Evolutionary conservation across 805 yeast species (phyloP), one percentile per base, ranked within the genome.

Genomic region (Candida khao-thaluensis): DNA sequence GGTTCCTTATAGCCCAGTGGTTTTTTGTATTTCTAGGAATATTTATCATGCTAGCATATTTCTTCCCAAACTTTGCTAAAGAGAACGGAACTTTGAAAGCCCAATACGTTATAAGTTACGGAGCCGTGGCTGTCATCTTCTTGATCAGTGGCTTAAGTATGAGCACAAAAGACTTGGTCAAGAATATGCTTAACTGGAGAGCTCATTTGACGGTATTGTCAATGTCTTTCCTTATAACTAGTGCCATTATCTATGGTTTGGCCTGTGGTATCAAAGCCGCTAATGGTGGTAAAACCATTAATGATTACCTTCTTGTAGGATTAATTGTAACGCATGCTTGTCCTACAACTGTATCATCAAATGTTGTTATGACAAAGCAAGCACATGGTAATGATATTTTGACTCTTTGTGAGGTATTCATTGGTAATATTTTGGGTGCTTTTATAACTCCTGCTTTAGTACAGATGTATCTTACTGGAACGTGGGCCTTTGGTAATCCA

Each of bases 321-420:
- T 60, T 89, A 42, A 76, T 89, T 14, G 83, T 87, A 32, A 85
- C 95, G 2, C 85, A 86, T 21, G 76, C 91, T 9, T 85, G 95
- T 58, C 96, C 96, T 20, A 89, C 96, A 7, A 89, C 96, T 0
- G 95, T 89, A 14, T 79, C 90, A 0, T 87, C 96, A 2, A 89
- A 89, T 56, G 96, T 89, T 20, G 90, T 89, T 20, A 89, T 89
- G 96, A 89, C 96, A 5, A 74, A 80, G 38, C 76, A 76, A 42
- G 95, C 96, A 0, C 80, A 82, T 48, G 96, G 96, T 7, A 86
- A 88, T 59, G 90, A 79, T 48, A 62, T 83, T 12, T 62, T 88
- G 38, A 82, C 95, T 14, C 66, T 87, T 5, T 82, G 93, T 57
- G 95, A 87, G 57, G 96, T 89, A 7, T 79, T 88, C 42, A 72